Conservation (phyloP, 148 eudicot genomes). For the Camellia sinensis region DNA sequence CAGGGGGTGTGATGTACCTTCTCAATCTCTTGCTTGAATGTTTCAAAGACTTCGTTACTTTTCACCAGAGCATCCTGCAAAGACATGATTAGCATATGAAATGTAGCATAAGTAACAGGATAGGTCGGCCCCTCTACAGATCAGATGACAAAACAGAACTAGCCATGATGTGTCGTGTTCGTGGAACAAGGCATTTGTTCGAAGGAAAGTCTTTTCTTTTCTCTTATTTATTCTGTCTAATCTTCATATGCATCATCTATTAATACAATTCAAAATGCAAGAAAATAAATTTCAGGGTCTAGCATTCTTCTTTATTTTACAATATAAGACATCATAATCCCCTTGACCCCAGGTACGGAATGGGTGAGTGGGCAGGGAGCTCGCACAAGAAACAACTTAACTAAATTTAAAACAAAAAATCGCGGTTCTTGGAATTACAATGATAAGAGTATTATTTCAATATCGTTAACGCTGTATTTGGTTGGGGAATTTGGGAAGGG, state of each 20-base stretch:
- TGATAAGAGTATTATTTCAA: neutral
- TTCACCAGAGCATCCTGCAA: conserved; percentile 90
- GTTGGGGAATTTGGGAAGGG: too few relatives aligned
- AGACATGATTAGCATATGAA: conserved; percentile 7
- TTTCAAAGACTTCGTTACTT: conserved; percentile 95
- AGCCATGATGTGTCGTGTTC: too few relatives aligned
- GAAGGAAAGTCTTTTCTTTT: too few relatives aligned
- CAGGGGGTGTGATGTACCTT: conserved; percentile 48
- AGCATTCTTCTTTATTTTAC: neutral
- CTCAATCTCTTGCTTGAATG: conserved; percentile 93
- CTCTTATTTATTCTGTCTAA: too few relatives aligned
- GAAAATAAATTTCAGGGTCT: neutral
- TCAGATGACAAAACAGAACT: neutral
- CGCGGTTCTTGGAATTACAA: too few relatives aligned
- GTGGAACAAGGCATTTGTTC: too few relatives aligned
- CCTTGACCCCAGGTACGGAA: neutral
- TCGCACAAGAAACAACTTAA: too few relatives aligned
- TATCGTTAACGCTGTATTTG: neutral
- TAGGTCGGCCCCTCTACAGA: neutral
- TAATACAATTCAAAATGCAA: too few relatives aligned
- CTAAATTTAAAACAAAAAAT: too few relatives aligned
- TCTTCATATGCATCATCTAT: too few relatives aligned
- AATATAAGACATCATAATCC: neutral
- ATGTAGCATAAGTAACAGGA: neutral
- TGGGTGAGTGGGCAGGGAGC: too few relatives aligned